Percentiles rank a stretch among this genome's conserved stretches.
Evolutionary conservation across 768 basidiomycete species (phyloP).

Genomic region (Pulveroboletus sp.): DNA sequence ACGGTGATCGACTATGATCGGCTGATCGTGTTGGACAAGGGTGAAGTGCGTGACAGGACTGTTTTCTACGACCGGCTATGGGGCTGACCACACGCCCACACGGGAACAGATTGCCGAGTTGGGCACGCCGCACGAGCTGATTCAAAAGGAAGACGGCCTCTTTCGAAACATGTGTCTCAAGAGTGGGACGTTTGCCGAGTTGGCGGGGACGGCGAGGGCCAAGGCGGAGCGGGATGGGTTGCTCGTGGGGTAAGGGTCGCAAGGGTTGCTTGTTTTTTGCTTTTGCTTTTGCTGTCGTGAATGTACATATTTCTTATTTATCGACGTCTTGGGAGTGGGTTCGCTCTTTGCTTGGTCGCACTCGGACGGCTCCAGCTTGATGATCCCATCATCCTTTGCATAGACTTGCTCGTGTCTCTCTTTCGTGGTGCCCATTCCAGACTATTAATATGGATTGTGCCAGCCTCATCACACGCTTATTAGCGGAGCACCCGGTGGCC

Average conservation of each 20-base stretch:
- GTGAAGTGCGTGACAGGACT: conserved; percentile 30
- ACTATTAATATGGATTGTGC: no score
- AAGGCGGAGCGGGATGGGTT: conserved; percentile 23
- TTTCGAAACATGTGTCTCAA: conserved; percentile 70
- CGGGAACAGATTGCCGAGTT: conserved; percentile 50
- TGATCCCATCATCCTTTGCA: no score
- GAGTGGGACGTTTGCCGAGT: conserved; percentile 61
- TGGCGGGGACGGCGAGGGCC: conserved; percentile 59
- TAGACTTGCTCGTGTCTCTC: no score
- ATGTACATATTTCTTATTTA: no score
- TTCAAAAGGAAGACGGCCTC: conserved; percentile 57
- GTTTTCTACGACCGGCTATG: neutral
- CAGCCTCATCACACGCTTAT: no score
- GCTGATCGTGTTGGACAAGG: conserved; percentile 69
- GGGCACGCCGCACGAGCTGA: conserved; percentile 70
- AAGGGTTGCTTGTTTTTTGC: no score
- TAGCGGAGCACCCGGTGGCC: no score
- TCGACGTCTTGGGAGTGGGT: no score
- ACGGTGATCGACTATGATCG: conserved; percentile 83
- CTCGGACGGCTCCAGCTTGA: no score
- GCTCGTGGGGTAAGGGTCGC: neutral
- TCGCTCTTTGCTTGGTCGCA: no score
- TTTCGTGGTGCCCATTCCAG: no score
- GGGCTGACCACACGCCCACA: neutral
- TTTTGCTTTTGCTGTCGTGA: no score